Conservation (phyloP, 768 basidiomycete species). For the Pleurotus cornucopiae region DNA sequence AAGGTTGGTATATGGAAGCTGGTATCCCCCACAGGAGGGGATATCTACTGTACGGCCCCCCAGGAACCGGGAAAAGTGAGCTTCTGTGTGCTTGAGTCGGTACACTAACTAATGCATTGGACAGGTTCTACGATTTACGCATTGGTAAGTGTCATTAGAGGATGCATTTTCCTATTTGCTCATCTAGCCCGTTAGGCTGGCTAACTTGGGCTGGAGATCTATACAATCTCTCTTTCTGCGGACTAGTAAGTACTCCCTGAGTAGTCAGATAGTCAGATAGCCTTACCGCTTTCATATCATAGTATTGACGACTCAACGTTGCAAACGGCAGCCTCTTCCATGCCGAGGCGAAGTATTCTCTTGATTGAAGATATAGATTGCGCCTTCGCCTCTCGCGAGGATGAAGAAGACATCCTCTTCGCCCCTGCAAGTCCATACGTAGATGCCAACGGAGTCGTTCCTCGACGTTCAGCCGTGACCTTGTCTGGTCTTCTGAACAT, state of each 20-base stretch:
- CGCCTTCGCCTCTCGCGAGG: constrained; percentile 46
- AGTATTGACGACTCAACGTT: constrained; percentile 50
- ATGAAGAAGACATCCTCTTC: constrained; percentile 24
- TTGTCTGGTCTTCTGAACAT: constrained; percentile 56
- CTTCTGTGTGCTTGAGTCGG: not conserved
- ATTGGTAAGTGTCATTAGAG: constrained; percentile 25
- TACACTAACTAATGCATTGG: not conserved
- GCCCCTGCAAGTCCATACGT: not conserved
- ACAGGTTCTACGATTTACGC: constrained; percentile 52
- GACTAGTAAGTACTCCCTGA: constrained; percentile 29
- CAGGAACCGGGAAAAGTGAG: constrained; percentile 58
- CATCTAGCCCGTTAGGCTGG: constrained; percentile 28
- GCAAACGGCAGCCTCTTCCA: constrained; percentile 37
- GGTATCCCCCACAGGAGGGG: constrained; percentile 58
- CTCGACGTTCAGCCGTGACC: constrained; percentile 32
- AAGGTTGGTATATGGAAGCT: constrained; percentile 52
- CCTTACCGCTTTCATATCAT: too few relatives aligned
- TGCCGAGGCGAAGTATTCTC: constrained; percentile 34
- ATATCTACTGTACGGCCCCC: constrained; percentile 54
- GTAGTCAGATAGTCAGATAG: too few relatives aligned
- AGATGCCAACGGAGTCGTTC: not conserved
- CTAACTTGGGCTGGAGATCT: constrained; percentile 84
- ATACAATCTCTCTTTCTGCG: constrained; percentile 49
- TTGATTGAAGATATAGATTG: constrained; percentile 19
- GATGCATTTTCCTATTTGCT: not conserved